Percentiles rank a stretch among this genome's conserved stretches.
phyloP scores from a whole-genome alignment of 805 yeast species.

The Saccharomycodes ludwigii region DNA sequence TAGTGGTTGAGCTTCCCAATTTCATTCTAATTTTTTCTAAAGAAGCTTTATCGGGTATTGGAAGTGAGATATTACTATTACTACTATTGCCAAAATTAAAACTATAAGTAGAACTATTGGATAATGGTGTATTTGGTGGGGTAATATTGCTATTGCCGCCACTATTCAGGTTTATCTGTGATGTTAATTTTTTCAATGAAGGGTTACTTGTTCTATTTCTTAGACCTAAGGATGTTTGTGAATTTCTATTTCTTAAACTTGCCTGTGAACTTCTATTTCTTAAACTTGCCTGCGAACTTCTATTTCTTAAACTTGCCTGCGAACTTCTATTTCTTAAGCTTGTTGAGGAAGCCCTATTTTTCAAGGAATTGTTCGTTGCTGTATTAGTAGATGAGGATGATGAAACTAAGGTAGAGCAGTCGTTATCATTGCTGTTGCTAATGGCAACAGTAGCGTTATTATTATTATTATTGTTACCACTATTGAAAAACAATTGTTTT shows the following conservation, averaged over 20 bases:
- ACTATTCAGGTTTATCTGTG: too few relatives aligned
- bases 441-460: constrained; percentile 4
- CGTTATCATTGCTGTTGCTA: constrained; percentile 5
- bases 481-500: constrained; percentile 5
- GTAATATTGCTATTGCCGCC: too few relatives aligned
- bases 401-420: constrained; percentile 9
- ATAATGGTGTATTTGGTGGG: too few relatives aligned
- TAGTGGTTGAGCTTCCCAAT: constrained; percentile 31
- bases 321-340: constrained; percentile 4
- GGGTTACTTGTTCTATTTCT: too few relatives aligned
- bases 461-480: constrained; percentile 4
- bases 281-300: too few relatives aligned
- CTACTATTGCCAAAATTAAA: too few relatives aligned
- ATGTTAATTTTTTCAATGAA: too few relatives aligned
- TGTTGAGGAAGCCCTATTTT: constrained; percentile 13
- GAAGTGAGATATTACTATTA: constrained; percentile 35
- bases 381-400: constrained; percentile 15
- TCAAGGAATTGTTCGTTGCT: constrained; percentile 11
- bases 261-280: constrained; percentile 9
- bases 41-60: constrained; percentile 43
- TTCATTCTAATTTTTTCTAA: constrained; percentile 42
- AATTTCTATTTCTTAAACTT: constrained; percentile 20
- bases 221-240: constrained; percentile 23
- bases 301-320: constrained; percentile 11
- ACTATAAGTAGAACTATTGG: too few relatives aligned